Conservation (phyloP, 2,329 filamentous ascomycete genomes). For the Fusarium sp. region DNA sequence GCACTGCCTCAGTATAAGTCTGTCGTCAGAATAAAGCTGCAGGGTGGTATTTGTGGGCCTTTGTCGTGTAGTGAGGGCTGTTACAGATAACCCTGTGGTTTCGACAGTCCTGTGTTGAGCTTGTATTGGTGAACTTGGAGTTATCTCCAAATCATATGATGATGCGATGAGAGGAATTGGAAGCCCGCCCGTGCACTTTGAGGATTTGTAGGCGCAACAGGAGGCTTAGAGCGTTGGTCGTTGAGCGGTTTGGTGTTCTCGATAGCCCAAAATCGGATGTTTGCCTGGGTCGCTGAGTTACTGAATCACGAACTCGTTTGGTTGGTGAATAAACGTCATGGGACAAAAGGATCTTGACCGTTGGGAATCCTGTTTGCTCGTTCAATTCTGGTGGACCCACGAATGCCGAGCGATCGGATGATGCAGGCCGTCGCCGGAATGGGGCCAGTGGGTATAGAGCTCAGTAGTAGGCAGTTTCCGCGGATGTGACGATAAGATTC, state of each 20-base stretch:
- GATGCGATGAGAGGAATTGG: slow-evolving; percentile 32
- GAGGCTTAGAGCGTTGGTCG: slow-evolving; percentile 4
- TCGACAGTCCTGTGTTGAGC: slow-evolving; percentile 14
- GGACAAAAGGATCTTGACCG: slow-evolving; percentile 35
- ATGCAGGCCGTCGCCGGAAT: slow-evolving; percentile 48
- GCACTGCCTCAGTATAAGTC: slow-evolving; percentile 34
- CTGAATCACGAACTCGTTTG: slow-evolving; percentile 40
- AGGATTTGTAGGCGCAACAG: slow-evolving; percentile 10
- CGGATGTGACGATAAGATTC: slow-evolving; percentile 7
- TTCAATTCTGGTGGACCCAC: slow-evolving; percentile 48
- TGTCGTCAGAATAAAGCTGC: slow-evolving; percentile 21
- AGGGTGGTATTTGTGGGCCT: slow-evolving; percentile 17
- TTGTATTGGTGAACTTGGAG: slow-evolving; percentile 16
- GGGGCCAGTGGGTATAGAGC: slow-evolving; percentile 38
- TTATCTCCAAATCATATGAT: slow-evolving; percentile 35
- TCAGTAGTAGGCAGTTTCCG: slow-evolving; percentile 21
- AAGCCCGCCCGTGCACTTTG: slow-evolving; percentile 31
- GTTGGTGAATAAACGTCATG: slow-evolving; percentile 46
- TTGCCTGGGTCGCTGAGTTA: slow-evolving; percentile 33
- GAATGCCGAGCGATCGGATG: slow-evolving; percentile 48
- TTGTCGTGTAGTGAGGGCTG: slow-evolving; percentile 16
- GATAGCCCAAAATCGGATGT: slow-evolving; percentile 16
- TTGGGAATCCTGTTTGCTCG: slow-evolving; percentile 41
- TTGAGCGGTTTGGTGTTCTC: slow-evolving; percentile 15
- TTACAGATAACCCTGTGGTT: slow-evolving; percentile 12